Evolutionary conservation across 768 basidiomycete genomes (phyloP).

Genomic region (Tylopilus cervinicoccineus): DNA sequence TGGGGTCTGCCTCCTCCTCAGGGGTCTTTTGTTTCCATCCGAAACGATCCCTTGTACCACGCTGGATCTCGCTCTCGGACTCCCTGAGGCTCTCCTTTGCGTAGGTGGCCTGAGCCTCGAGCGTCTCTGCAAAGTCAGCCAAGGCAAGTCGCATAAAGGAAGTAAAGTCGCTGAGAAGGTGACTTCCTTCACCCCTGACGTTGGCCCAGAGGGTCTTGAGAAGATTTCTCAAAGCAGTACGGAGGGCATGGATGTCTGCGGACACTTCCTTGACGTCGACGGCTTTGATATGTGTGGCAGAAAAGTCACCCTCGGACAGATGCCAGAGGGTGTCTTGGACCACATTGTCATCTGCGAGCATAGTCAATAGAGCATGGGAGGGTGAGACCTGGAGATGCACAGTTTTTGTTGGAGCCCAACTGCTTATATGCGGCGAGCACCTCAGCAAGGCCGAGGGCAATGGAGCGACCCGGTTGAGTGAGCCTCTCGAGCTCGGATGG

Average conservation of each 20-base stretch:
- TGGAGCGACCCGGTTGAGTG: constrained; percentile 49
- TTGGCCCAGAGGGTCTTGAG: constrained; percentile 52
- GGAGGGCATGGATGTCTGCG: constrained; percentile 48
- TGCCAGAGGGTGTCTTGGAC: constrained; percentile 68
- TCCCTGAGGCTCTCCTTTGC: constrained; percentile 52
- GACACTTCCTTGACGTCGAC: constrained; percentile 43
- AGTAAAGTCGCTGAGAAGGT: constrained; percentile 57
- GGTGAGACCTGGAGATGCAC: constrained; percentile 27
- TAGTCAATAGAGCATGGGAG: not conserved
- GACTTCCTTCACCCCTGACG: constrained; percentile 48
- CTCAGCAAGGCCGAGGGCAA: constrained; percentile 47
- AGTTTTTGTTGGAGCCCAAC: constrained; percentile 53
- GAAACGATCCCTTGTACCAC: constrained; percentile 53
- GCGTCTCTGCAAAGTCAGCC: constrained; percentile 59
- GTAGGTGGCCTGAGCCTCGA: constrained; percentile 48
- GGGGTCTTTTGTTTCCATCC: constrained; percentile 51
- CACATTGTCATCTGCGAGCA: constrained; percentile 51
- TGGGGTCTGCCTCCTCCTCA: constrained; percentile 42
- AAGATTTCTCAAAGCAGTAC: constrained; percentile 46
- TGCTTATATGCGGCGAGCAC: constrained; percentile 57
- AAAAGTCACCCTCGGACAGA: constrained; percentile 51
- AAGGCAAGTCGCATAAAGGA: constrained; percentile 62
- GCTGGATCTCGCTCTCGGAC: constrained; percentile 55
- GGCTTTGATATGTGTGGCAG: constrained; percentile 33
- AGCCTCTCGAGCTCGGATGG: constrained; percentile 39